phyloP scores from a whole-genome alignment of 2,329 filamentous ascomycete species.

The Fusarium poae region DNA sequence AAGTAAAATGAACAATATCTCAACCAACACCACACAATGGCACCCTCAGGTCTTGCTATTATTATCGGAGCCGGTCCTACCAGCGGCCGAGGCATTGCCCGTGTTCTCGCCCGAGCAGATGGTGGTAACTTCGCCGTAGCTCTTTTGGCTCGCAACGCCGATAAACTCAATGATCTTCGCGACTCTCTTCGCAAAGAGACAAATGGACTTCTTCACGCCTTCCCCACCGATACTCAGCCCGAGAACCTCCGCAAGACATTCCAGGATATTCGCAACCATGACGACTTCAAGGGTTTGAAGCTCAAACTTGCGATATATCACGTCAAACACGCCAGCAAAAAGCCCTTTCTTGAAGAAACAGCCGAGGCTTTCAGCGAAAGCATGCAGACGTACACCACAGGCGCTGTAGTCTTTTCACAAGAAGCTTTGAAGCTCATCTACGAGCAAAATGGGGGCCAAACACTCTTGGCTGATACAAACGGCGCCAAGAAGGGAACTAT shows the following conservation, averaged over 20 bases:
- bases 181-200: conserved; percentile 63
- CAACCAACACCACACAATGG: conserved; percentile 51
- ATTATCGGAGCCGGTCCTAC: conserved; percentile 64
- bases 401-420: conserved; percentile 68
- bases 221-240: conserved; percentile 32
- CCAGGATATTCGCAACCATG: conserved; percentile 59
- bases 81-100: conserved; percentile 68
- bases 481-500: conserved; percentile 67
- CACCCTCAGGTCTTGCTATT: conserved; percentile 63
- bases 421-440: conserved; percentile 65
- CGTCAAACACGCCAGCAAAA: conserved; percentile 67
- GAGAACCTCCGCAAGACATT: conserved; percentile 28
- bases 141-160: conserved; percentile 34
- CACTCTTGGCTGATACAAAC: conserved; percentile 57
- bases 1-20: not conserved
- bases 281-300: conserved; percentile 63
- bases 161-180: conserved; percentile 47
- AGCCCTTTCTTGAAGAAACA: conserved; percentile 67
- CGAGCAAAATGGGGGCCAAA: conserved; percentile 62
- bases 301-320: conserved; percentile 67
- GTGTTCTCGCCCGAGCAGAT: conserved; percentile 43
- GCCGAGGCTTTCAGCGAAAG: conserved; percentile 62
- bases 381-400: conserved; percentile 66
- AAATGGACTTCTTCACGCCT: conserved; percentile 42
- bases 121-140: conserved; percentile 41